phyloP scores from a whole-genome alignment of 441 rosid species.

The Brassica balearica region DNA sequence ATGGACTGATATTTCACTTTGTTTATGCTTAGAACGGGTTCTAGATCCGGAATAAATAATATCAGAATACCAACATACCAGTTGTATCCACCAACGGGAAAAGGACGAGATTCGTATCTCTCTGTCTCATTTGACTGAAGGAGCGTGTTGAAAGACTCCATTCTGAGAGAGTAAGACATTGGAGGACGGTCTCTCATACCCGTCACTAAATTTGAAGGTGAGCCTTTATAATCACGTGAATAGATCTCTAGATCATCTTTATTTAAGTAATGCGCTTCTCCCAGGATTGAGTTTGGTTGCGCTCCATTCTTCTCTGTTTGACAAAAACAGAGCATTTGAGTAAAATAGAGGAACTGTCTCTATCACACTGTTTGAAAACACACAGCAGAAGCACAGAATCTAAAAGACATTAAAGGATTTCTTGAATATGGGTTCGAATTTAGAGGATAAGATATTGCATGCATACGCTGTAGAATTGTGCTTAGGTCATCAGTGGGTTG shows the following conservation, averaged over 20 bases:
- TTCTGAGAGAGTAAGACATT: slow-evolving; percentile 28
- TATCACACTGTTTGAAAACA: not conserved
- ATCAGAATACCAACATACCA: not conserved
- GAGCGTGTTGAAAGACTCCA: slow-evolving; percentile 33
- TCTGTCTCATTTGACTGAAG: not conserved
- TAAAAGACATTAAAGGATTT: not conserved
- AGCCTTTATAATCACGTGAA: slow-evolving; percentile 17
- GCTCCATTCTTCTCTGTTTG: slow-evolving; percentile 1
- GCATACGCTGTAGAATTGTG: slow-evolving; percentile 26
- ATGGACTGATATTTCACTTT: too few relatives aligned
- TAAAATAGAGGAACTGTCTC: not conserved
- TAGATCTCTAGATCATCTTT: not conserved
- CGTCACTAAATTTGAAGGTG: slow-evolving; percentile 16
- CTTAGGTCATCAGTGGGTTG: slow-evolving; percentile 18
- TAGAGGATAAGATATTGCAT: not conserved
- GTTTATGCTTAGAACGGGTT: too few relatives aligned
- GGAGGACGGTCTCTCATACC: slow-evolving; percentile 29
- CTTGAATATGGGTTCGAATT: not conserved
- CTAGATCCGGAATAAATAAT: too few relatives aligned
- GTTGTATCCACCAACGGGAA: not conserved
- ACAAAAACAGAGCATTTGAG: not conserved
- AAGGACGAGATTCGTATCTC: not conserved
- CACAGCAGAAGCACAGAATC: not conserved
- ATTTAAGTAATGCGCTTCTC: not conserved
- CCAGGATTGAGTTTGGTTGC: not conserved